Conservation (phyloP, 495 filamentous ascomycete genomes). For the Podospora conica region DNA sequence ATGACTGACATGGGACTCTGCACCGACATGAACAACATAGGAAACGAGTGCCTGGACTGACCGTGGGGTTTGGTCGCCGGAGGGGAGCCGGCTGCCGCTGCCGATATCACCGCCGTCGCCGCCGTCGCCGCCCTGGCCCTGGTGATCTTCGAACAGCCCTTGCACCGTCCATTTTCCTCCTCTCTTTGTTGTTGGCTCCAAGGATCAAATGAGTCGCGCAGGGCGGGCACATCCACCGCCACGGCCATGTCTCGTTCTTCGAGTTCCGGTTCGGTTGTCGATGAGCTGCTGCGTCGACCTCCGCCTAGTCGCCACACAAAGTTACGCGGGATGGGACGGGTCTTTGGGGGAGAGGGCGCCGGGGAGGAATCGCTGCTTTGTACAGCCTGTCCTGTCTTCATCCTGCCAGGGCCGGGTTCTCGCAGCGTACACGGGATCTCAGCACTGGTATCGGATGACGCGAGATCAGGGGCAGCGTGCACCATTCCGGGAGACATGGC, state of each 20-base stretch:
- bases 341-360: not conserved
- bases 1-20: not conserved
- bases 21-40: not conserved
- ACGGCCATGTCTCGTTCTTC: constrained; percentile 21
- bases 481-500: constrained; percentile 19
- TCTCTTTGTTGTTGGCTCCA: constrained; percentile 18
- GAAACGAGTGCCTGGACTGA: constrained; percentile 13
- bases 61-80: constrained; percentile 10
- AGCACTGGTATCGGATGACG: constrained; percentile 25
- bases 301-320: constrained; percentile 29
- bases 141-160: constrained; percentile 28
- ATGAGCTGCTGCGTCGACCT: constrained; percentile 17
- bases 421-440: constrained; percentile 15
- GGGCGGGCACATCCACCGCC: constrained; percentile 23
- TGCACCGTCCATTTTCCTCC: constrained; percentile 19
- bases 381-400: constrained; percentile 2
- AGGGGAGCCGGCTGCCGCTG: constrained; percentile 1
- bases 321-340: constrained; percentile 16
- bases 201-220: constrained; percentile 27
- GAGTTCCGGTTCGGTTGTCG: constrained; percentile 1
- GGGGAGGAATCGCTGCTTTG: constrained; percentile 16
- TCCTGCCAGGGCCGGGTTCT: constrained; percentile 15
- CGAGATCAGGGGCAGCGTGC: constrained; percentile 26
- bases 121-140: constrained; percentile 18
- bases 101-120: constrained; percentile 5